Evolutionary conservation across 2,329 filamentous ascomycete genomes (phyloP), one percentile per base, ranked within the genome.

Genomic region (Aulographum hederae): DNA sequence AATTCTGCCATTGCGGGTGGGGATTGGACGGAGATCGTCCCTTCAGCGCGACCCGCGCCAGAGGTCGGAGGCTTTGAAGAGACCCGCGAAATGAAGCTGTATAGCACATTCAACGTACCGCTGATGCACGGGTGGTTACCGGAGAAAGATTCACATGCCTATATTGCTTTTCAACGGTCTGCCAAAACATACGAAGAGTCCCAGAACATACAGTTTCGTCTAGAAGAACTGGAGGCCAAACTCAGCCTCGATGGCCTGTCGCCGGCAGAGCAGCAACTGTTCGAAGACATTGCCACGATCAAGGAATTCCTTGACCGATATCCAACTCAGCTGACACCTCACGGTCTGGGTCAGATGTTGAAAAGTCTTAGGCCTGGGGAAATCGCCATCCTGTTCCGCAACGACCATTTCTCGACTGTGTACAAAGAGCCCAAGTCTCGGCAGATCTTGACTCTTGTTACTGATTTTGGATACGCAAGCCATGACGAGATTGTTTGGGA

Each of bases 401-500:
- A 98, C 44, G 86, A 98, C 46, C 89, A 98, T 50, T 98, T 98
- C 47, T 84, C 82, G 26, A 95, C 86, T 0, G 53, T 98, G 0
- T 93, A 92, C 53, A 81, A 85, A 37, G 82, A 95, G 43, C 82
- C 86, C 0, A 60, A 73, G 28, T 81, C 75, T 1, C 63, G 71
- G 26, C 67, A 79, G 40, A 63, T 95, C 1, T 69, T 86, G 39
- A 82, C 79, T 0, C 59, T 98, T 3, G 84, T 98, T 11, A 95
- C 89, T 0, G 89, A 98, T 48, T 78, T 82, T 17, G 89, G 89
- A 1, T 98, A 92, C 46, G 74, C 78, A 8, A 69, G 65, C 6
- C 82, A 94, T 42, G 77, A 84, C 12, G 86, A 95, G 48, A 73
- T 98, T 10, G 81, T 98, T 0, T 98, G 89, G 89, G 89, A 98